Conservation (phyloP, 768 basidiomycete species). For the Lentinula boryana region DNA sequence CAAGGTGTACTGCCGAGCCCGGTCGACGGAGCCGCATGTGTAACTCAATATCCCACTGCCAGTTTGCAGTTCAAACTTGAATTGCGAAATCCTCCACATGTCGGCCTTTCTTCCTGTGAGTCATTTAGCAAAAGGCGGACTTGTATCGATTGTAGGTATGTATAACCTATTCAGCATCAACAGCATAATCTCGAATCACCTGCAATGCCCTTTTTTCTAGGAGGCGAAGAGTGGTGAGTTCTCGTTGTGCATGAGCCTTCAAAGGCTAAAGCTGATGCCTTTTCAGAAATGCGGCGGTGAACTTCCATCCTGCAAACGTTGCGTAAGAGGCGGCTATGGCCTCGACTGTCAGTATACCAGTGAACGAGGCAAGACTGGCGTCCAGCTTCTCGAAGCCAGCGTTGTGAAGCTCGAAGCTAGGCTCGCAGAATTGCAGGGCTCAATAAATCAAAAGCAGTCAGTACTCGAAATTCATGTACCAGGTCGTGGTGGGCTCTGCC, state of each 20-base stretch:
- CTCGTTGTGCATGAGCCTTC: not conserved
- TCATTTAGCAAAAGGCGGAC: not conserved
- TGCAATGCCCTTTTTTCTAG: not conserved
- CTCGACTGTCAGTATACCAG: constrained; percentile 41
- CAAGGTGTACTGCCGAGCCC: too few relatives aligned
- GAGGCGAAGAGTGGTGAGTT: constrained; percentile 10
- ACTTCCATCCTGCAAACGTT: constrained; percentile 35
- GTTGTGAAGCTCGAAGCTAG: constrained; percentile 30
- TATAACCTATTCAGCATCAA: too few relatives aligned
- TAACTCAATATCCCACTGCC: too few relatives aligned
- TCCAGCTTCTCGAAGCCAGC: constrained; percentile 33
- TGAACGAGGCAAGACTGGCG: constrained; percentile 28
- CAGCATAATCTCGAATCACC: not conserved
- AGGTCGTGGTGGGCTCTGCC: constrained; percentile 7
- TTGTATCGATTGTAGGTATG: not conserved
- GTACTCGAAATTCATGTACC: not conserved
- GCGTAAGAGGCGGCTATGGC: constrained; percentile 25
- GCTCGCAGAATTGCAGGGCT: constrained; percentile 17
- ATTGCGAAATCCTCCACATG: not conserved
- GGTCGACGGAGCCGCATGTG: too few relatives aligned
- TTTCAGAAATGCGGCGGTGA: constrained; percentile 38
- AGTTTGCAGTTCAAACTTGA: not conserved
- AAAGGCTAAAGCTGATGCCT: not conserved
- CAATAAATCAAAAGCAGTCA: not conserved
- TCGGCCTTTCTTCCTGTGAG: not conserved